Evolutionary conservation across 2,329 filamentous ascomycete species (phyloP).

Genomic region (Calonectria montana): DNA sequence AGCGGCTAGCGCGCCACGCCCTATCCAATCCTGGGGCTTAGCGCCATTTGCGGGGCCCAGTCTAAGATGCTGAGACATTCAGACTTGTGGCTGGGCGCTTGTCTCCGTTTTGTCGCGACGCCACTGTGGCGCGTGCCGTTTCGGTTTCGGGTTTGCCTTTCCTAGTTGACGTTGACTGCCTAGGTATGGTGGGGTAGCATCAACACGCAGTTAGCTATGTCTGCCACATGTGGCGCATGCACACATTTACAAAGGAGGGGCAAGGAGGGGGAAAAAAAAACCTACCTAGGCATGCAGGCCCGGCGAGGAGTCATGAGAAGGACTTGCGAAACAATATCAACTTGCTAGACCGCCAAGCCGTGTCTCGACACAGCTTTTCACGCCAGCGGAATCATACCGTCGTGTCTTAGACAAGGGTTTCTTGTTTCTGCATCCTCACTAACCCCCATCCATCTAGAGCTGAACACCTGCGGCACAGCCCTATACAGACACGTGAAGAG

Average conservation of each 20-base stretch:
- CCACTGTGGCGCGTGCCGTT: slow-evolving; percentile 12
- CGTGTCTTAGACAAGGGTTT: not conserved
- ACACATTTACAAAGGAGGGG: slow-evolving; percentile 16
- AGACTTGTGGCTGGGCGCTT: not conserved
- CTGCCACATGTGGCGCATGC: slow-evolving; percentile 18
- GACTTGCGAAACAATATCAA: not conserved
- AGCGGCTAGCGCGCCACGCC: slow-evolving; percentile 9
- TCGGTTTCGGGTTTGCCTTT: not conserved
- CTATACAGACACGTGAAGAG: not conserved
- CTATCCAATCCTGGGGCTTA: slow-evolving; percentile 13
- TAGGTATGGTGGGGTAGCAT: slow-evolving; percentile 15
- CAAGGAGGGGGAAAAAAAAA: slow-evolving; percentile 12
- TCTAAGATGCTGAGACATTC: not conserved
- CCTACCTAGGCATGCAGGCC: not conserved
- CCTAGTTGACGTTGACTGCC: not conserved
- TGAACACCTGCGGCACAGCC: not conserved
- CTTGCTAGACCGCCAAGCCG: not conserved
- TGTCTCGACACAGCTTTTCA: not conserved
- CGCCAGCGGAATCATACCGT: not conserved
- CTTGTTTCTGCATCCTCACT: not conserved
- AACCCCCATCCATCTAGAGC: not conserved
- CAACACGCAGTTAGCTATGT: not conserved
- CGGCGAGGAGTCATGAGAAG: slow-evolving; percentile 19
- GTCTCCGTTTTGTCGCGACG: not conserved
- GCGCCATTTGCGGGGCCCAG: not conserved